A percentile compares a stretch with the other conserved stretches of the same genome.
phyloP scores from a whole-genome alignment of 2,329 filamentous ascomycete species.

The Penicillium sp. region DNA sequence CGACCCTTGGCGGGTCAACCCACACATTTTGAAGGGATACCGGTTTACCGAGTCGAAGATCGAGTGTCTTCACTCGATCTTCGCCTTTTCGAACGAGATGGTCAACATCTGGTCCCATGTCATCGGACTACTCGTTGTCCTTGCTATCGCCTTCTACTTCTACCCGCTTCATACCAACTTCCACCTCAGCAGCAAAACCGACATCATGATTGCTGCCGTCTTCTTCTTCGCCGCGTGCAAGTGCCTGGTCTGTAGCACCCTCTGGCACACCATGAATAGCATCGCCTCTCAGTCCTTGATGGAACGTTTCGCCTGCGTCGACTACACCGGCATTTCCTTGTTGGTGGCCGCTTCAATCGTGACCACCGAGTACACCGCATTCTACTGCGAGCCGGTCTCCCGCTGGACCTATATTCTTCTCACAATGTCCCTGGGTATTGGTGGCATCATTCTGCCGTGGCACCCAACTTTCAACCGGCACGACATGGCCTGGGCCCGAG shows the following conservation, averaged over 20 bases:
- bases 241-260: conserved; percentile 86
- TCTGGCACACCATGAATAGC: conserved; percentile 99
- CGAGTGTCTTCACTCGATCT: conserved; percentile 79
- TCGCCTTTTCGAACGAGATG: conserved; percentile 82
- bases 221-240: conserved; percentile 97
- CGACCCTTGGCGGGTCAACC: conserved; percentile 88
- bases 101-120: conserved; percentile 98
- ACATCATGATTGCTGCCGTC: conserved; percentile 83
- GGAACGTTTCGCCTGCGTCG: conserved; percentile 93
- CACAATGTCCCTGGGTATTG: conserved; percentile 75
- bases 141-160: conserved; percentile 89
- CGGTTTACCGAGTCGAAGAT: conserved; percentile 89
- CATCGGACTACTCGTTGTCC: conserved; percentile 79
- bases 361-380: conserved; percentile 97
- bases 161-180: conserved; percentile 89
- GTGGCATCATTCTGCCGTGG: conserved; percentile 90
- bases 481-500: conserved; percentile 89
- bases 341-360: conserved; percentile 92
- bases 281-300: conserved; percentile 85
- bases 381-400: conserved; percentile 90
- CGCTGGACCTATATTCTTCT: conserved; percentile 80
- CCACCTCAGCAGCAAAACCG: conserved; percentile 75
- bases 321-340: conserved; percentile 95
- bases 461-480: conserved; percentile 87
- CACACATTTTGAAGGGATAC: conserved; percentile 86